These are phyloP conservation scores for Cadophora sp. DNA, from an alignment of 2,329 filamentous ascomycete genomes.

Conservation along the genomic window DNA sequence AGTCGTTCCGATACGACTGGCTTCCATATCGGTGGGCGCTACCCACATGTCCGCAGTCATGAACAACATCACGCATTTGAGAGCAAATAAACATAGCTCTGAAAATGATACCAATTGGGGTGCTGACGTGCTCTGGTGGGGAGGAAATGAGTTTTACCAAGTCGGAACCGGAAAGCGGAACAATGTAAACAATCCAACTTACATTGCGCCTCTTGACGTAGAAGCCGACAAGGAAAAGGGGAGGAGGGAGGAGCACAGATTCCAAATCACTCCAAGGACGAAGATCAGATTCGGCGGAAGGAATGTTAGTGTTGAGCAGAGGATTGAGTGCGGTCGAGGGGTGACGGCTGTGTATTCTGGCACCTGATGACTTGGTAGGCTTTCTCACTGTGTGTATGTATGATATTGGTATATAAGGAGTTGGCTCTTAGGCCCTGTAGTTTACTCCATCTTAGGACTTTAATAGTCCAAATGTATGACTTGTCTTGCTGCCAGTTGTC, in stretches of 20 bases:
- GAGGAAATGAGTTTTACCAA: constrained; percentile 93
- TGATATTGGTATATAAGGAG: constrained; percentile 10
- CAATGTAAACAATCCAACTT: constrained; percentile 76
- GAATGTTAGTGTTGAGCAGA: constrained; percentile 81
- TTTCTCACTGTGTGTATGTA: not conserved
- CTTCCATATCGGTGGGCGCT: constrained; percentile 74
- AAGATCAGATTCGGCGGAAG: constrained; percentile 73
- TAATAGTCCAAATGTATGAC: not conserved
- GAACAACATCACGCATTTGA: constrained; percentile 77
- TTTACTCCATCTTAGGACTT: constrained; percentile 13
- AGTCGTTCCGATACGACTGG: constrained; percentile 79
- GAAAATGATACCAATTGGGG: constrained; percentile 85
- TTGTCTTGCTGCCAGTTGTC: not conserved
- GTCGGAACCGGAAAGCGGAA: constrained; percentile 89
- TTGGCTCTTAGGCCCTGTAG: constrained; percentile 12
- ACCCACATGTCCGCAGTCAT: constrained; percentile 85
- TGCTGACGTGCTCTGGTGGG: constrained; percentile 90
- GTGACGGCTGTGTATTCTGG: constrained; percentile 85
- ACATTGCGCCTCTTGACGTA: constrained; percentile 78
- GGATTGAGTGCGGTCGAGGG: constrained; percentile 83
- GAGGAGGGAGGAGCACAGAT: constrained; percentile 72
- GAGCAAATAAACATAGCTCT: constrained; percentile 50
- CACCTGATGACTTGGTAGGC: constrained; percentile 31
- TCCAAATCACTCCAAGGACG: constrained; percentile 81
- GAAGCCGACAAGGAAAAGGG: constrained; percentile 66